phyloP scores from a whole-genome alignment of 2,329 filamentous ascomycete genomes.

The Diaporthe citriasiana region DNA sequence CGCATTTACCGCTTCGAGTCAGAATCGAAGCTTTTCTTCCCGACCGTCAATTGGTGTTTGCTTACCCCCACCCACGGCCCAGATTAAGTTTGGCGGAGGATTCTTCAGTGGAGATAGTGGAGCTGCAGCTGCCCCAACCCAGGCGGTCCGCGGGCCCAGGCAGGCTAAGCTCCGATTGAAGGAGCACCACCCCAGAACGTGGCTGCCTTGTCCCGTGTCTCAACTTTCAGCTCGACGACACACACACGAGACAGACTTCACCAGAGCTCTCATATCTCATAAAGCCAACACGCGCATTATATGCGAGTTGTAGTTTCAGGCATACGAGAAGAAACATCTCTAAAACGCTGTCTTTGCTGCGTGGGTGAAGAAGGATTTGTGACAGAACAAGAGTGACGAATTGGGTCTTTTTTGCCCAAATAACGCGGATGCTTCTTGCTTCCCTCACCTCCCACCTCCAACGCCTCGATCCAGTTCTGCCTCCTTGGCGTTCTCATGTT shows the following conservation, averaged over 20 bases:
- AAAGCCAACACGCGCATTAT: background rate
- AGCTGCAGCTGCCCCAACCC: background rate
- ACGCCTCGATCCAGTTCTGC: too few relatives aligned
- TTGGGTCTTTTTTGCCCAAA: too few relatives aligned
- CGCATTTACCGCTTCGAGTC: constrained; percentile 6
- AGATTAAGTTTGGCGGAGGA: constrained; percentile 33
- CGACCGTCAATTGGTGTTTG: background rate
- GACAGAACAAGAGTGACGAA: background rate
- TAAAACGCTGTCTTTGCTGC: background rate
- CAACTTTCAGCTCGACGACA: constrained; percentile 4
- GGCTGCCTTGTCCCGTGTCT: constrained; percentile 17
- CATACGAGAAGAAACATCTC: too few relatives aligned
- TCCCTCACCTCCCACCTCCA: too few relatives aligned
- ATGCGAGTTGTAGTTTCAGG: background rate
- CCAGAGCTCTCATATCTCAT: background rate
- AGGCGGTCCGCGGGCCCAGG: background rate
- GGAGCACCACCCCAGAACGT: constrained; percentile 16
- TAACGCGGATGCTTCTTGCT: too few relatives aligned
- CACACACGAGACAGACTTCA: background rate
- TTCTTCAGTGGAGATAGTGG: background rate
- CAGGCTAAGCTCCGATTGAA: background rate
- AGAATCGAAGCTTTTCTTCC: background rate
- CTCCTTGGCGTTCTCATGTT: too few relatives aligned
- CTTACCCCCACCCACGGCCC: background rate
- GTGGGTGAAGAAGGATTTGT: background rate